Base-by-base conservation (phyloP, 106 monocot species). In the Posidonia australis region DNA sequence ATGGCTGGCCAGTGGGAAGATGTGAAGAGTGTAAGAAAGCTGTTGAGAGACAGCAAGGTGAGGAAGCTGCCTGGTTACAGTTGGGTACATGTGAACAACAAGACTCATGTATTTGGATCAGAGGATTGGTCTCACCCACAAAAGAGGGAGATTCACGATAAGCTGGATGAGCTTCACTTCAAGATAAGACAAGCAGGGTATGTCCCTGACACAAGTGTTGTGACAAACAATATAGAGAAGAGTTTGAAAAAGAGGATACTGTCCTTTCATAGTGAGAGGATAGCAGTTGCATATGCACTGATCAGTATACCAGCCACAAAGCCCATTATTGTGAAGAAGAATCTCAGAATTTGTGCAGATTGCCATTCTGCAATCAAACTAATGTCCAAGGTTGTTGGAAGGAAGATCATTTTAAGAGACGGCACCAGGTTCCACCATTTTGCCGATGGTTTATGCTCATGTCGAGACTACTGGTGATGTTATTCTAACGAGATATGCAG, bases 401-500 rank as follows among this genome's bases (percentile, higher is more conserved):
- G 71, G 22, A 32, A 52, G 43, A 70, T 70, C 26, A 24, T 70
- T 30, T 46, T 70, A 9, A 58, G 69, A 46, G 58, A 70, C 59
- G 47, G 58, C 43, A 70, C 46, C 17, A 70, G 69, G 59, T 70
- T 70, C 28, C 69, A 70, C 28, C 69, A 70, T 60, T 70, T 70
- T 42, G 47, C 45, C 27, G 5, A 5, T 14, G 69, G 69, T 5
- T 13, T 18, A 7, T 70, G 69, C 14, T 59, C 69, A 4, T 60
- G 69, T 23, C n/a, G 58, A 18, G 69, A 70, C 46, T 60, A 70
- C 46, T 70, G 69, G 69, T 70, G 56, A 70, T 68, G n/a, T n/a
- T n/a, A n/a, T n/a, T n/a, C n/a, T n/a, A n/a, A n/a, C n/a, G n/a
- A n/a, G n/a, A n/a, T n/a, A n/a, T n/a, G n/a, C n/a, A n/a, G n/a